Percentiles rank a stretch among this genome's conserved stretches.
Evolutionary conservation across 1,139 yeast genomes (phyloP).

Genomic region (Geotrichum australiense): DNA sequence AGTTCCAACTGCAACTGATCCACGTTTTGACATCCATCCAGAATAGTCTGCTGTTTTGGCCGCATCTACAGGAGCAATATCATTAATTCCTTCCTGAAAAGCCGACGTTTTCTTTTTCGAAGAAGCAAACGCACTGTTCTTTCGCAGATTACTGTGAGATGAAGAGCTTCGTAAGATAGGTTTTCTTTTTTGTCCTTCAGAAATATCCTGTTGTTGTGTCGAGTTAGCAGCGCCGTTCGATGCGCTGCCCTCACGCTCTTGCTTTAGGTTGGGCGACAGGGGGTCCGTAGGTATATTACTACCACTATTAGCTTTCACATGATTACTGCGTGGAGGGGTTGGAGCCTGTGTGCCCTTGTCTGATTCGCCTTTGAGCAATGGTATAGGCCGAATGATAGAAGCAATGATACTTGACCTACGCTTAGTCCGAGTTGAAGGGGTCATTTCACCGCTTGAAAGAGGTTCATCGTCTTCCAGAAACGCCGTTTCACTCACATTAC

Average conservation of each 20-base stretch:
- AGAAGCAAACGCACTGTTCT: slow-evolving; percentile 6
- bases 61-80: slow-evolving; percentile 70
- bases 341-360: too few relatives aligned
- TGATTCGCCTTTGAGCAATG: slow-evolving; percentile 4
- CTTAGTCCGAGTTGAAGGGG: slow-evolving; percentile 3
- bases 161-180: slow-evolving; percentile 24
- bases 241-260: too few relatives aligned
- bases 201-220: background rate
- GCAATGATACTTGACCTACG: slow-evolving; percentile 14
- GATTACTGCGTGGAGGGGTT: too few relatives aligned
- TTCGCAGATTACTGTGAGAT: slow-evolving; percentile 27
- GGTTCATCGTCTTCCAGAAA: slow-evolving; percentile 12
- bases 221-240: slow-evolving; percentile 1
- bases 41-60: slow-evolving; percentile 66
- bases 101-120: slow-evolving; percentile 64
- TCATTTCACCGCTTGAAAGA: background rate
- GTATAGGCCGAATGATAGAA: slow-evolving; percentile 12
- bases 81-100: slow-evolving; percentile 84
- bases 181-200: slow-evolving; percentile 17
- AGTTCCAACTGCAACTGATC: slow-evolving; percentile 73
- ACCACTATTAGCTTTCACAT: too few relatives aligned
- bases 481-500: slow-evolving; percentile 6
- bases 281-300: too few relatives aligned
- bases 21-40: slow-evolving; percentile 96
- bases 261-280: too few relatives aligned